phyloP scores from a whole-genome alignment of 1,284 basidiomycete species.

The Leucoagaricus sp. region DNA sequence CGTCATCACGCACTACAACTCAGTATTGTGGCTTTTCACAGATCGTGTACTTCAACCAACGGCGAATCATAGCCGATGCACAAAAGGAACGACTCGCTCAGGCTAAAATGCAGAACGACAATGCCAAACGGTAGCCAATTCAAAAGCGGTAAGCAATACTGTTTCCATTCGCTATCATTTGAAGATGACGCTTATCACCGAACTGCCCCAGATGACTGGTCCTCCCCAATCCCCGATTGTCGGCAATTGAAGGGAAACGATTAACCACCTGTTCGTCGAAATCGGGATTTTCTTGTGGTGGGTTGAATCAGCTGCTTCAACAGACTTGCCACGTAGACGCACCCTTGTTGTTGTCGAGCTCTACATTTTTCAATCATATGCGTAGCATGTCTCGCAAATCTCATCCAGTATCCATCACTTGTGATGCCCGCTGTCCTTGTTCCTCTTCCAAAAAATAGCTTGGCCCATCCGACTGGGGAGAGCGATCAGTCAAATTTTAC shows the following conservation, averaged over 20 bases:
- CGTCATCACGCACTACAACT: slow-evolving; percentile 1
- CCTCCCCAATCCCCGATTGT: background rate
- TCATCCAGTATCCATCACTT: background rate
- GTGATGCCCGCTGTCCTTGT: background rate
- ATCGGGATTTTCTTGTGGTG: background rate
- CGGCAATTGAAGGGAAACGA: background rate
- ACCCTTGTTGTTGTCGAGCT: background rate
- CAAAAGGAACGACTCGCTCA: slow-evolving; percentile 69
- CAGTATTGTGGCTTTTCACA: slow-evolving; percentile 29
- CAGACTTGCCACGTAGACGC: background rate
- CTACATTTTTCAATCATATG: background rate
- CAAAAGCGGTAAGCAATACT: slow-evolving; percentile 15
- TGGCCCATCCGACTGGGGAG: background rate
- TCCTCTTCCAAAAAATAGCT: no score
- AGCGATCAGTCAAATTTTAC: background rate
- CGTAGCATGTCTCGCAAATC: background rate
- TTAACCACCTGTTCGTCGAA: background rate
- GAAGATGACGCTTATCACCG: background rate
- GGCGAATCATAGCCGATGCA: slow-evolving; percentile 71
- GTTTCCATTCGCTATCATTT: slow-evolving; percentile 2
- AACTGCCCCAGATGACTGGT: background rate
- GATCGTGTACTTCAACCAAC: slow-evolving; percentile 86
- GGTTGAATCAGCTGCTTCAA: background rate
- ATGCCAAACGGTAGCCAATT: slow-evolving; percentile 33
- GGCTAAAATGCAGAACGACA: slow-evolving; percentile 50